A percentile compares a stretch with the other conserved stretches of the same genome.
phyloP scores from a whole-genome alignment of 1,284 basidiomycete genomes.

The Trichosporon inkin region DNA sequence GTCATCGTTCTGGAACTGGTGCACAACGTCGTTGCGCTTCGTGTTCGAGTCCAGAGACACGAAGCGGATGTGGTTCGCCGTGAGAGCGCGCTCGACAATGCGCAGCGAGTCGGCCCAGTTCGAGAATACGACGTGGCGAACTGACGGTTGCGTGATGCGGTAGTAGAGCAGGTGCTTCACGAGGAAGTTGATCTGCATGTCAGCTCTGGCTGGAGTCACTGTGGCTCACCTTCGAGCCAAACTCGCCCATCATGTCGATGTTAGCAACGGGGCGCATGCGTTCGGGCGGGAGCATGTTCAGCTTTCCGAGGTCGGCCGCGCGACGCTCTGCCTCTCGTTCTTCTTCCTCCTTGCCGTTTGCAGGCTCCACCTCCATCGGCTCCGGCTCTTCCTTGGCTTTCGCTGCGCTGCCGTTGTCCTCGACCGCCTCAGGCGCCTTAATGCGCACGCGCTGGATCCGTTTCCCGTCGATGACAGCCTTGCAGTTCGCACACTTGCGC shows the following conservation, averaged over 20 bases:
- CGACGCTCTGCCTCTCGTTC: slow-evolving; percentile 22
- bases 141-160: slow-evolving; percentile 24
- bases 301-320: slow-evolving; percentile 26
- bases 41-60: slow-evolving; percentile 34
- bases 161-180: slow-evolving; percentile 44
- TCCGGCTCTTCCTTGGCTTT: slow-evolving; percentile 1
- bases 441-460: slow-evolving; percentile 52
- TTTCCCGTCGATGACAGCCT: slow-evolving; percentile 16
- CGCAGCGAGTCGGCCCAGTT: slow-evolving; percentile 46
- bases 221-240: slow-evolving; percentile 44
- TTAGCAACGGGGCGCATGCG: slow-evolving; percentile 26
- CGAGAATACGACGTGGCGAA: slow-evolving; percentile 48
- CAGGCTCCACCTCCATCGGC: slow-evolving; percentile 3
- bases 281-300: slow-evolving; percentile 30
- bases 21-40: slow-evolving; percentile 39
- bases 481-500: slow-evolving; percentile 40
- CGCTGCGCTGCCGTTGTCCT: background rate
- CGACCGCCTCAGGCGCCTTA: slow-evolving; percentile 33
- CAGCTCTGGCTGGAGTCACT: background rate
- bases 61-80: slow-evolving; percentile 38
- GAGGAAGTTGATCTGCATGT: slow-evolving; percentile 43
- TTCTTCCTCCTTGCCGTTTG: background rate
- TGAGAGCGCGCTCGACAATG: slow-evolving; percentile 45
- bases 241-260: slow-evolving; percentile 46
- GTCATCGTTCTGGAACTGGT: slow-evolving; percentile 40